Percentiles rank a stretch among this genome's conserved stretches.
phyloP scores from a whole-genome alignment of 495 filamentous ascomycete species.

The Aspergillus steynii region DNA sequence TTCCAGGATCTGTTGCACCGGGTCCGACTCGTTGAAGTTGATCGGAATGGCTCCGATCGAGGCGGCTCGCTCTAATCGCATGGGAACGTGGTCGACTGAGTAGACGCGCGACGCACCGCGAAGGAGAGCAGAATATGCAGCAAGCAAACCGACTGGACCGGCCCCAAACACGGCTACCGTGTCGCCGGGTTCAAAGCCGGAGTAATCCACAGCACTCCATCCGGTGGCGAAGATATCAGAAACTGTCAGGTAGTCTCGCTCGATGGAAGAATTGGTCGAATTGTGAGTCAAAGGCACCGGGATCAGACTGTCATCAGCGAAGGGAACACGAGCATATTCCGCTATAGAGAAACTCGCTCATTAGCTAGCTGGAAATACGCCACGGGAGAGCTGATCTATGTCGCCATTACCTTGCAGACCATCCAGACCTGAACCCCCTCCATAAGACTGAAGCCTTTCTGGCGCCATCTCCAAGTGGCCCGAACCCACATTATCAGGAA shows the following conservation, averaged over 20 bases:
- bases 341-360: neutral
- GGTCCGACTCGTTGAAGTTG: conserved; percentile 9
- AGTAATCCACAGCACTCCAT: conserved; percentile 37
- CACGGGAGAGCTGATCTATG: too few species aligned
- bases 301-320: neutral
- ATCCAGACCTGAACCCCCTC: too few species aligned
- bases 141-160: conserved; percentile 51
- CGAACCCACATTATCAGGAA: too few species aligned
- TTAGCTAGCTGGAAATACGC: neutral
- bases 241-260: neutral
- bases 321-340: neutral
- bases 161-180: conserved; percentile 42
- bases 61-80: conserved; percentile 11
- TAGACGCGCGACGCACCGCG: conserved; percentile 35
- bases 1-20: conserved; percentile 14
- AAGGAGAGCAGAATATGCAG: conserved; percentile 48
- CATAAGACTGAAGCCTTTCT: too few species aligned
- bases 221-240: conserved; percentile 6
- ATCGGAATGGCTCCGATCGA: conserved; percentile 16
- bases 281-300: too few species aligned
- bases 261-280: too few species aligned
- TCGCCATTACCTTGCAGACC: too few species aligned
- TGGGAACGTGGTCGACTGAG: conserved; percentile 16
- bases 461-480: too few species aligned
- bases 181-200: conserved; percentile 50